These are phyloP conservation scores for Solanum sparsipilum DNA, from an alignment of 257 asterid genomes.

Conservation along the genomic window DNA sequence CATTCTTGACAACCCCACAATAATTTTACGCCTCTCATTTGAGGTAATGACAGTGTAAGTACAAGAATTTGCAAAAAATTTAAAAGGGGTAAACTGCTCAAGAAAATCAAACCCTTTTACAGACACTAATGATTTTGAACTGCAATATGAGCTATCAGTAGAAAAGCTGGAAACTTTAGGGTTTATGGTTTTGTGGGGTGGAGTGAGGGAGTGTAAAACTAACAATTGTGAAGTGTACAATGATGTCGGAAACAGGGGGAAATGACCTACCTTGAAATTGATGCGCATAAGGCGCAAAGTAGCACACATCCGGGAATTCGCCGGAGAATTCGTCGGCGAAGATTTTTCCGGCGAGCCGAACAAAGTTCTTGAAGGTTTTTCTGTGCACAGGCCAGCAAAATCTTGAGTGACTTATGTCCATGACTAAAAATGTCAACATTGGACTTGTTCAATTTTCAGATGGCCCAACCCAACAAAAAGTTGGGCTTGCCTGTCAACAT, in stretches of 20 bases:
- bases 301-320: slow-evolving; percentile 45
- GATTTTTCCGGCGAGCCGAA: slow-evolving; percentile 28
- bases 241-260: slow-evolving; percentile 1
- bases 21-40: slow-evolving; percentile 62
- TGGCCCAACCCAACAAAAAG: not conserved
- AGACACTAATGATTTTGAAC: slow-evolving; percentile 14
- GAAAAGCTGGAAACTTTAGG: not conserved
- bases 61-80: slow-evolving; percentile 6
- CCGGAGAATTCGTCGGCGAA: slow-evolving; percentile 29
- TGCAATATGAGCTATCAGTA: slow-evolving; percentile 2
- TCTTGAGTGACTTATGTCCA: not conserved
- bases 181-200: slow-evolving; percentile 4
- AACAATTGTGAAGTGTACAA: slow-evolving; percentile 16
- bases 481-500: not conserved
- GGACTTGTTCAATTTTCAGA: not conserved
- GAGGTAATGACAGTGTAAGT: slow-evolving; percentile 31
- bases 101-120: slow-evolving; percentile 42
- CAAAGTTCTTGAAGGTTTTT: slow-evolving; percentile 16
- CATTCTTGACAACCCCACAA: slow-evolving; percentile 47
- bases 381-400: not conserved
- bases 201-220: slow-evolving; percentile 4
- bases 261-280: slow-evolving; percentile 35
- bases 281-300: slow-evolving; percentile 30
- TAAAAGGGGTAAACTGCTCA: slow-evolving; percentile 50
- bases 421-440: not conserved